Base-by-base conservation (phyloP, 129 eudicot species). In the Centrapalus pauciflorus region DNA sequence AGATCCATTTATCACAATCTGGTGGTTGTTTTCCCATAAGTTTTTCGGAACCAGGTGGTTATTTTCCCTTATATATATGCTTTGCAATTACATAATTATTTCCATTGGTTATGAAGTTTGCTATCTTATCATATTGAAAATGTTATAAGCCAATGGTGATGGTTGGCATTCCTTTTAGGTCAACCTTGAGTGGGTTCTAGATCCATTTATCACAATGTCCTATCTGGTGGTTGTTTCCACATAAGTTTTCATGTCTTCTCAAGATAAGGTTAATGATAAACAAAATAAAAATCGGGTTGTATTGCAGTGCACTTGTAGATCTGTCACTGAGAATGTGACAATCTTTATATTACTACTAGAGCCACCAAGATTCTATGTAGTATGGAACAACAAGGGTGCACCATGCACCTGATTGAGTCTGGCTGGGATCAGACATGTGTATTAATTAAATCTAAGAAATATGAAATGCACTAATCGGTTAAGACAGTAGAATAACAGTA, bases 31-130 rank as follows among this genome's bases (percentile, higher is more conserved):
- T n/a, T n/a, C n/a, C n/a, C n/a, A n/a, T n/a, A n/a, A n/a, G n/a
- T n/a, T 56, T 74, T 32, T 66, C 33, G 66, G 28, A 41, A 57
- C 25, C 21, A 29, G 13, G 1, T 51, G 25, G 51, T 67, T n/a
- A 51, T 32, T 34, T 24, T 21, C 17, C 25, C 14, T 2, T 50
- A 27, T 37, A 65, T 28, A 24, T 52, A 35, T 35, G 10, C 7
- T 25, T 52, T 35, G 2, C 4, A 6, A 57, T 45, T n/a, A 14
- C 24, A 21, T 32, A 33, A 37, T 19, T 33, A 4, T 14, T 17
- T 49, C n/a, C n/a, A n/a, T n/a, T n/a, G n/a, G n/a, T n/a, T n/a
- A n/a, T n/a, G n/a, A n/a, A n/a, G n/a, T n/a, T n/a, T n/a, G n/a
- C n/a, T n/a, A n/a, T n/a, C n/a, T n/a, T n/a, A n/a, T n/a, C n/a